Base-by-base conservation (phyloP, 768 basidiomycete species). In the Paxillus involutus region DNA sequence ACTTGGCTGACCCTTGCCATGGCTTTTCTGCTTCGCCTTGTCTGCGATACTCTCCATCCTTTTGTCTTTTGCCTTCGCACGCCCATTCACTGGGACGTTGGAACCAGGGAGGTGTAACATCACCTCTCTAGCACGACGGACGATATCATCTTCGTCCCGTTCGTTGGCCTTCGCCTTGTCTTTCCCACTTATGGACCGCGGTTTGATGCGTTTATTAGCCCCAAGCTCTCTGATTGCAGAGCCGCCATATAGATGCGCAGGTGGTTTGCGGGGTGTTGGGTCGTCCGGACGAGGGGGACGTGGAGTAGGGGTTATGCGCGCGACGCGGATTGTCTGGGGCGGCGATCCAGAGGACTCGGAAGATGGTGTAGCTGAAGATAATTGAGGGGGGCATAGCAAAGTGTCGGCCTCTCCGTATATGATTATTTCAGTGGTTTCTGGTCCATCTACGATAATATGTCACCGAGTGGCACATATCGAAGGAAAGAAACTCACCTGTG, bases 201-300 rank as follows among this genome's bases (percentile, higher is more conserved):
- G 37, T 36, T 59, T 58, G 30, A 70, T 71, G 10, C 64, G 60
- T 29, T 59, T 68, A 35, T 52, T 63, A 3, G 59, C 61, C 6
- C 59, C 57, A 9, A 64, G 55, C 21, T 63, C 59, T 2, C 56
- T 44, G 4, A 65, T 48, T 10, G 48, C 52, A 26, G 53, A 53
- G 2, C 5, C 32, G 24, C 36, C 57, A 9, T 53, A 30, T 21
- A 72, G 57, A 43, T 74, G 52, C 6, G 60, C 57, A 4, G 88
- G 86, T 0, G 88, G 88, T 29, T 78, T 75, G 16, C 89, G 86
- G 8, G 89, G 89, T 6, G 84, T 89, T 0, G 88, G 89, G 56
- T 91, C 89, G 56, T 91, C 89, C 0, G 89, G 89, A 35, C 89
- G 76, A 4, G 85, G 86, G 0, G 63, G 56, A 2, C 60, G 75